Conservation (phyloP, 768 basidiomycete genomes). For the Naematelia aurantialba region DNA sequence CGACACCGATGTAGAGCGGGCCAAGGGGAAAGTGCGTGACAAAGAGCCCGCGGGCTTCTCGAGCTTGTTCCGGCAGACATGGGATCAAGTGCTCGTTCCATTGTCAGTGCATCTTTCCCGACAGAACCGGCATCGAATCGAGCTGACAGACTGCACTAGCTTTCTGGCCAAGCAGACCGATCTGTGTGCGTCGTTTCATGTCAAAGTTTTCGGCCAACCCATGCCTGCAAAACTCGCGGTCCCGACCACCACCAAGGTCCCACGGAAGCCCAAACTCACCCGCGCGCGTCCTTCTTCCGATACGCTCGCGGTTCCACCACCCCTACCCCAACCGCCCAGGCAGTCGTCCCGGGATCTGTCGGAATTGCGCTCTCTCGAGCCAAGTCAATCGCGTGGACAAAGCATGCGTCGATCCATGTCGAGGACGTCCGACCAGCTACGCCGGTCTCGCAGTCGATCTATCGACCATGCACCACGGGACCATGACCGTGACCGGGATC, state of each 20-base stretch:
- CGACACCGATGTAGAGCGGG: neutral
- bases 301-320: constrained; percentile 3
- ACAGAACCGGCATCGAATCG: neutral
- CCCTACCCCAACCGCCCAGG: neutral
- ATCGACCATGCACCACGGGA: constrained; percentile 10
- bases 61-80: constrained; percentile 29
- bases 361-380: neutral
- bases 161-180: constrained; percentile 30
- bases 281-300: constrained; percentile 21
- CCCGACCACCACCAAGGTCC: constrained; percentile 23
- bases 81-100: constrained; percentile 27
- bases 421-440: constrained; percentile 3
- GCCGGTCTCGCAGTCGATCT: constrained; percentile 12
- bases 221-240: constrained; percentile 20
- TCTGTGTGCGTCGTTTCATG: constrained; percentile 31
- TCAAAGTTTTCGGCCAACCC: constrained; percentile 38
- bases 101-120: constrained; percentile 25
- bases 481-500: neutral
- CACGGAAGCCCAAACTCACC: constrained; percentile 38
- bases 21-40: constrained; percentile 17
- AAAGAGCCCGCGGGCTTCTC: constrained; percentile 18
- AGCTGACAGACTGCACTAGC: constrained; percentile 11
- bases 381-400: neutral
- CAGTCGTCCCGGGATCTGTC: neutral
- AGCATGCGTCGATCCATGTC: constrained; percentile 10